Evolutionary conservation across 164 flowering plant genomes (phyloP), one percentile per base, ranked within the genome.

Genomic region (Cinnamomum micranthum): DNA sequence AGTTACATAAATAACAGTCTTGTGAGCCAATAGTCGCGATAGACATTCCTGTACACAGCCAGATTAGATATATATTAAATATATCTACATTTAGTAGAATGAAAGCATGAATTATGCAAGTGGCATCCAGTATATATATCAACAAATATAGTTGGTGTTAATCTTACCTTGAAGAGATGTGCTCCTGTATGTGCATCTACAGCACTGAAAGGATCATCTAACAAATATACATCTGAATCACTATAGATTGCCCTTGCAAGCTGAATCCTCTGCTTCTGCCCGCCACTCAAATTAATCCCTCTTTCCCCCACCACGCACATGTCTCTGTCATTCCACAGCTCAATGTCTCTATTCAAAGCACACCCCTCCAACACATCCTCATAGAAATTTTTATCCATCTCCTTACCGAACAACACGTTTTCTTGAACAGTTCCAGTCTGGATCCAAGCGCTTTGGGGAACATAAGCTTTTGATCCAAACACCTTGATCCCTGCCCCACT

Each of bases 151-250:
- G 64, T 15, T 13, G 64, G 72, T 60, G n/a, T 58, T 14, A 51
- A 27, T 14, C 65, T 52, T 22, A 74, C 97, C 90, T 89, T 85
- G 85, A 89, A 93, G 70, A 93, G 77, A 81, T 93, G 96, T 35
- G 93, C 81, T 67, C 92, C 92, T 17, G 97, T 93, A 77, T 89
- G 95, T 62, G 92, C 95, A 84, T 92, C 98, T 41, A 93, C 95
- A 6, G 98, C 97, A 71, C 97, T 92, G 78, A 93, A 90, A 73
- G 98, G 98, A 75, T 93, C 97, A 79, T 93, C 98, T 2, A 92
- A 81, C 78, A 93, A 75, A 79, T 87, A 90, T 70, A 93, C 84
- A 81, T 92, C 95, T 10, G 94, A 81, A 74, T 89, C 79, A 59
- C 85, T 85, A 33, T 92, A 92, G 62, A 88, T 81, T 1, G 97